Evolutionary conservation across 306 rosid genomes (phyloP).

Genomic region (Styphnolobium japonicum): DNA sequence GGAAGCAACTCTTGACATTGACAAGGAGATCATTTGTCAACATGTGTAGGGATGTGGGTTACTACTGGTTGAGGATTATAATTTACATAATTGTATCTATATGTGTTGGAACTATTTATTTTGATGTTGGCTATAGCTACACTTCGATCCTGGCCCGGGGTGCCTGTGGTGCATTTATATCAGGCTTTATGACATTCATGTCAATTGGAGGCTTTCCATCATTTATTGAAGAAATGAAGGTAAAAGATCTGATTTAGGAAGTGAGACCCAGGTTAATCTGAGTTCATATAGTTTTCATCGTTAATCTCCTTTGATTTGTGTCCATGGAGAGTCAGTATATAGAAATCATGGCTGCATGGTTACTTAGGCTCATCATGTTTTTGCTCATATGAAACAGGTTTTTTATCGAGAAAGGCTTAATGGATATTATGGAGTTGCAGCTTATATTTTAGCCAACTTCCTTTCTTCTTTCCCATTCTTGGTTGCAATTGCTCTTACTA

Average conservation of each 20-base stretch:
- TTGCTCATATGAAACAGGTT: conserved; percentile 50
- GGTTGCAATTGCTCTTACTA: conserved; percentile 60
- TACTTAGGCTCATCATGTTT: not conserved
- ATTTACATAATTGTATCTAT: conserved; percentile 76
- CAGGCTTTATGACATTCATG: conserved; percentile 99
- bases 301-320: not conserved
- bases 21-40: conserved; percentile 76
- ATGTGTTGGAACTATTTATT: conserved; percentile 93
- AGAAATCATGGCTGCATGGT: not conserved
- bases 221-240: conserved; percentile 95
- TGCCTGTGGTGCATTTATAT: conserved; percentile 91
- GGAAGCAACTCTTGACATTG: conserved; percentile 77
- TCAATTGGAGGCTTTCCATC: conserved; percentile 99
- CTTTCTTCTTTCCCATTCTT: conserved; percentile 92
- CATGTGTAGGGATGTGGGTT: conserved; percentile 97
- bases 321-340: not conserved
- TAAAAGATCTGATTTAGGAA: conserved; percentile 9
- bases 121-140: conserved; percentile 74
- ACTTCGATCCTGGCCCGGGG: conserved; percentile 90
- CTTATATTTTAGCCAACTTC: conserved; percentile 75
- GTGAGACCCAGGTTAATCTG: not conserved
- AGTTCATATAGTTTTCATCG: not conserved
- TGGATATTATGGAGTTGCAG: conserved; percentile 91
- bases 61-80: conserved; percentile 91
- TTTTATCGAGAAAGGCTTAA: conserved; percentile 79